These are phyloP conservation scores for Austroboletus niveus DNA, from an alignment of 1,284 basidiomycete species.

Conservation along the genomic window DNA sequence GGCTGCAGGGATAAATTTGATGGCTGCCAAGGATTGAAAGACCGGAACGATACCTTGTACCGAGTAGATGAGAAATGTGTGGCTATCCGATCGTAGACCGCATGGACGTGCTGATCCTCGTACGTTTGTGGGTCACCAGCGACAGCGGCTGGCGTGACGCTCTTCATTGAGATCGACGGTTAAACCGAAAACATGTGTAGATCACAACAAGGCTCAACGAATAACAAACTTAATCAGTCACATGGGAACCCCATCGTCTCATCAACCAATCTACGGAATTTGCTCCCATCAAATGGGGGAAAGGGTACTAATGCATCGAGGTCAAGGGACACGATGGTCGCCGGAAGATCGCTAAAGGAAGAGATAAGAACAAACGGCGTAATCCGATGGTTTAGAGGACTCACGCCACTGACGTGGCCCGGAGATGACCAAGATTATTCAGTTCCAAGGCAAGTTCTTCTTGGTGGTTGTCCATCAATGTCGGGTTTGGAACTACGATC, in stretches of 20 bases:
- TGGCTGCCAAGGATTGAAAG: background rate
- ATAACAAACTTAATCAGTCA: constrained; percentile 8
- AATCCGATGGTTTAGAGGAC: constrained; percentile 24
- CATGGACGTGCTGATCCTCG: constrained; percentile 77
- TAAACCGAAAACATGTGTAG: background rate
- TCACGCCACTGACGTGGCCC: constrained; percentile 59
- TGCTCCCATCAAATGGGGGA: constrained; percentile 61
- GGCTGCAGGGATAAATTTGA: constrained; percentile 50
- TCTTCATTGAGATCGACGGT: constrained; percentile 20
- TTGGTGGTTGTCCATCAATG: constrained; percentile 93
- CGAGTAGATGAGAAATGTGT: constrained; percentile 90
- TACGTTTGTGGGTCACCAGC: constrained; percentile 51
- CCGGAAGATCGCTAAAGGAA: constrained; percentile 48
- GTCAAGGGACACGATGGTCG: constrained; percentile 51
- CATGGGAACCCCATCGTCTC: constrained; percentile 66
- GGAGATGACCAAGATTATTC: constrained; percentile 59
- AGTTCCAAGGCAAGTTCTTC: constrained; percentile 81
- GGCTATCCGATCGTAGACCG: constrained; percentile 89
- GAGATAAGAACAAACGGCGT: constrained; percentile 10
- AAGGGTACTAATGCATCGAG: constrained; percentile 51
- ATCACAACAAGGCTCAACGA: background rate
- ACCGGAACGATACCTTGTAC: constrained; percentile 57
- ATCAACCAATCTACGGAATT: constrained; percentile 65
- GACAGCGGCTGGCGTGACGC: constrained; percentile 38
- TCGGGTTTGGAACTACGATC: constrained; percentile 87